Conservation (phyloP, 2,329 filamentous ascomycete genomes). For the Apiospora rasikravindrae region DNA sequence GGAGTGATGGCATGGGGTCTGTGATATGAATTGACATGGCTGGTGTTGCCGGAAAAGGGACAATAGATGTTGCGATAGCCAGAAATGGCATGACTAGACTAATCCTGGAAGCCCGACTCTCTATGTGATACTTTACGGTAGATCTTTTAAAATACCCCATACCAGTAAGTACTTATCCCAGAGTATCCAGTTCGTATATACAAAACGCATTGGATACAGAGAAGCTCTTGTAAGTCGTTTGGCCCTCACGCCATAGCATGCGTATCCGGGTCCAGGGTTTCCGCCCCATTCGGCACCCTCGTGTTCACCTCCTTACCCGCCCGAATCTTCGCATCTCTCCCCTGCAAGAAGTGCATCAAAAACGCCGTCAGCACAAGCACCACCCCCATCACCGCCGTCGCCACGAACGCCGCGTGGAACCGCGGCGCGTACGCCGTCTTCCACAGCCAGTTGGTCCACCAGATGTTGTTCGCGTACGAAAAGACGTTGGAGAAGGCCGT, state of each 20-base stretch:
- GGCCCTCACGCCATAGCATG: background rate
- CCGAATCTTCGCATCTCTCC: background rate
- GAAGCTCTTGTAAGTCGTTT: too few relatives aligned
- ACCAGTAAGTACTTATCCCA: background rate
- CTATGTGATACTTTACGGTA: too few relatives aligned
- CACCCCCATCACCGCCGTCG: background rate
- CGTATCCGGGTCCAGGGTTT: background rate
- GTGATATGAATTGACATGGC: too few relatives aligned
- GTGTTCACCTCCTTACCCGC: too few relatives aligned
- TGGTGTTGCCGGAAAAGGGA: too few relatives aligned
- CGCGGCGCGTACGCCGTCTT: constrained; percentile 24
- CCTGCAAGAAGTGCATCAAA: background rate
- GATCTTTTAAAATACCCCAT: background rate
- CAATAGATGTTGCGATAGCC: too few relatives aligned
- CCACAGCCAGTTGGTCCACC: constrained; percentile 26
- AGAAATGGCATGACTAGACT: too few relatives aligned
- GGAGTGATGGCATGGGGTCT: too few relatives aligned
- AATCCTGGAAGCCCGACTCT: too few relatives aligned
- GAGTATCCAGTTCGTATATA: background rate
- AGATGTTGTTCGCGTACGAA: constrained; percentile 27
- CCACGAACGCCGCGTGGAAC: constrained; percentile 26
- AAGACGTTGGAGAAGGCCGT: constrained; percentile 28
- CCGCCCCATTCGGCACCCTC: background rate
- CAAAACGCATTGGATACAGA: background rate
- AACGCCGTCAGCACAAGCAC: background rate